A percentile compares a stretch with the other conserved stretches of the same genome.
These are phyloP conservation scores for Trametes cingulata DNA, from an alignment of 768 basidiomycete genomes.

Conservation along the genomic window DNA sequence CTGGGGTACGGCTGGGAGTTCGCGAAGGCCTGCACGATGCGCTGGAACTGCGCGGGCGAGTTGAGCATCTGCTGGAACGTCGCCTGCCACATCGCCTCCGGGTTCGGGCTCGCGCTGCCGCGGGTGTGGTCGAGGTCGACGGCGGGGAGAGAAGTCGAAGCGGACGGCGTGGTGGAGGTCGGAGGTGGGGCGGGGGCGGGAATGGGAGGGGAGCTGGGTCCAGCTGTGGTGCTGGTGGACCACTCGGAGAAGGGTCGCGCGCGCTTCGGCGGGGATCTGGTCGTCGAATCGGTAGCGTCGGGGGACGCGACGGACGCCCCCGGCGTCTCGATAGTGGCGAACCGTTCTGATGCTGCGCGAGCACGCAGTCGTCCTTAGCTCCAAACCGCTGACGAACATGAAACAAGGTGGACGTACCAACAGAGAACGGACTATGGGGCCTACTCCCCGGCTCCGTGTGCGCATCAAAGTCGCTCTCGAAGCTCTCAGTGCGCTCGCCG, in stretches of 20 bases:
- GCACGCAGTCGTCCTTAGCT: neutral
- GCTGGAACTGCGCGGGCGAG: slow-evolving; percentile 58
- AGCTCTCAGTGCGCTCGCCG: slow-evolving; percentile 36
- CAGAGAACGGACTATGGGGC: slow-evolving; percentile 12
- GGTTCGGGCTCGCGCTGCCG: slow-evolving; percentile 42
- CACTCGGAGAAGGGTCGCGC: neutral
- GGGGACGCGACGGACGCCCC: slow-evolving; percentile 22
- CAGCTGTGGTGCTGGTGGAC: no score
- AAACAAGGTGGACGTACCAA: slow-evolving; percentile 8
- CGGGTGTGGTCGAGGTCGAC: no score
- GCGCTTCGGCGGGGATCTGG: neutral
- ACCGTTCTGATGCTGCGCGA: slow-evolving; percentile 34
- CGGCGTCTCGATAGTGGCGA: slow-evolving; percentile 53
- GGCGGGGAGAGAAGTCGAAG: neutral
- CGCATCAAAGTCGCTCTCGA: slow-evolving; percentile 42
- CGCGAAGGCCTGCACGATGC: slow-evolving; percentile 39
- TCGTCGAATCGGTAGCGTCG: neutral
- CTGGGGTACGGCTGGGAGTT: slow-evolving; percentile 10
- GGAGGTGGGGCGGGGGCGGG: no score
- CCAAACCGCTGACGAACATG: neutral
- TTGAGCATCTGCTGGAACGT: slow-evolving; percentile 51
- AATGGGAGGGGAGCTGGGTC: no score
- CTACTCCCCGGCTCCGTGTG: slow-evolving; percentile 19
- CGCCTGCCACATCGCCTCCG: slow-evolving; percentile 45
- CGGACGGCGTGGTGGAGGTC: neutral